Conservation (phyloP, 306 rosid species). For the Acacia crassicarpa region DNA sequence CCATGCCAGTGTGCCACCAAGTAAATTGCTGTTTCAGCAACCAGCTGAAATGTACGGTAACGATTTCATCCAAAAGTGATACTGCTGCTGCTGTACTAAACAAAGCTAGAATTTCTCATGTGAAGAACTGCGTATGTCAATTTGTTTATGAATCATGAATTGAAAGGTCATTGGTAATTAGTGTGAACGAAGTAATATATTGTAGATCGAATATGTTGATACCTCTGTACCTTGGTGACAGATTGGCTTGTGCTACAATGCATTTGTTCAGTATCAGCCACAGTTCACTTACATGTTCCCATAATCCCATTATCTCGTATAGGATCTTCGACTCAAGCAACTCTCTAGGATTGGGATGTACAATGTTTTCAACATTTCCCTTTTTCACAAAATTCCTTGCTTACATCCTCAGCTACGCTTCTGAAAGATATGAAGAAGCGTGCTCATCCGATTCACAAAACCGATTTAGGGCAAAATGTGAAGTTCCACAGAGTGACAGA, state of each 20-base stretch:
- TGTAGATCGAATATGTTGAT: slow-evolving; percentile 37
- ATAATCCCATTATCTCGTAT: not conserved
- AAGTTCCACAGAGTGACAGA: too few species aligned
- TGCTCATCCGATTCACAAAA: too few species aligned
- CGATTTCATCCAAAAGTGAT: not conserved
- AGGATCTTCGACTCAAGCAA: too few species aligned
- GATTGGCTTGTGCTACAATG: slow-evolving; percentile 41
- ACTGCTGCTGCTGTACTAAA: slow-evolving; percentile 12
- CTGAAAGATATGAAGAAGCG: too few species aligned
- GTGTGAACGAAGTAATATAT: slow-evolving; percentile 28
- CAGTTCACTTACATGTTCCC: too few species aligned
- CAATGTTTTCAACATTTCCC: too few species aligned
- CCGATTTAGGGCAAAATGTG: too few species aligned
- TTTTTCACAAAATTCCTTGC: too few species aligned
- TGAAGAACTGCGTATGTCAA: slow-evolving; percentile 26
- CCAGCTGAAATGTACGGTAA: slow-evolving; percentile 21
- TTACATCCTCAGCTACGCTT: too few species aligned
- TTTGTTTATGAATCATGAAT: slow-evolving; percentile 18
- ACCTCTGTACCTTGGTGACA: slow-evolving; percentile 25
- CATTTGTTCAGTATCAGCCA: slow-evolving; percentile 5
- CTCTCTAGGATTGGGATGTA: too few species aligned
- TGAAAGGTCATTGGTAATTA: slow-evolving; percentile 15
- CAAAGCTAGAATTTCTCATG: slow-evolving; percentile 14
- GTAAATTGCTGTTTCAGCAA: not conserved
- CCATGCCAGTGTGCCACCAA: not conserved